Evolutionary conservation across 768 basidiomycete species (phyloP).

Genomic region (Lactifluus pinguis): DNA sequence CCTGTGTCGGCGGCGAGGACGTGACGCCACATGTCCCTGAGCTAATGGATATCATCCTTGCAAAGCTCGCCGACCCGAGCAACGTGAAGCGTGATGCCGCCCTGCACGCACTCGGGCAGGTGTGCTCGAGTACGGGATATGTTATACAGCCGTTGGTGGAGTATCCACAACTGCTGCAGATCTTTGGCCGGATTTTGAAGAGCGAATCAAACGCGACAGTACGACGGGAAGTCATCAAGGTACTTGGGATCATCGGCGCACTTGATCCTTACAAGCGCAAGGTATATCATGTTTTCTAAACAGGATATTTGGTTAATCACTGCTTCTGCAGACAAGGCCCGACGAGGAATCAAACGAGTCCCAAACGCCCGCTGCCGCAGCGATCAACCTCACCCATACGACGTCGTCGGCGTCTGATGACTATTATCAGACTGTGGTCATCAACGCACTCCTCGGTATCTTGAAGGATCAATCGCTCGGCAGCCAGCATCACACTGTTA

Average conservation of each 20-base stretch:
- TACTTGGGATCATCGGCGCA: slow-evolving; percentile 92
- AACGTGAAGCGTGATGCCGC: slow-evolving; percentile 89
- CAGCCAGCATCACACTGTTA: slow-evolving; percentile 84
- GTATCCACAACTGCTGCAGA: slow-evolving; percentile 80
- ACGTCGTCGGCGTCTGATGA: slow-evolving; percentile 72
- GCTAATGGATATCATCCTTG: slow-evolving; percentile 84
- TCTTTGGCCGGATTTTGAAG: slow-evolving; percentile 76
- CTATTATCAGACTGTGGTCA: slow-evolving; percentile 95
- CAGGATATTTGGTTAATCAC: background rate
- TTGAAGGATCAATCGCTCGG: slow-evolving; percentile 83
- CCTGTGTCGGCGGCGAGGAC: slow-evolving; percentile 90
- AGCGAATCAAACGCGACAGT: slow-evolving; percentile 66
- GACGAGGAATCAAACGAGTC: slow-evolving; percentile 50
- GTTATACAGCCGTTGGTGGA: slow-evolving; percentile 88
- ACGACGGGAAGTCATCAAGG: slow-evolving; percentile 85
- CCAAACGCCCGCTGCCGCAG: slow-evolving; percentile 47
- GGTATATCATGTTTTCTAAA: slow-evolving; percentile 35
- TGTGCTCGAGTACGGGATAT: slow-evolving; percentile 92
- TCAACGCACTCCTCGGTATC: slow-evolving; percentile 78
- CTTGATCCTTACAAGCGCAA: slow-evolving; percentile 93
- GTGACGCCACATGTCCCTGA: slow-evolving; percentile 73
- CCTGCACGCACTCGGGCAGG: slow-evolving; percentile 85
- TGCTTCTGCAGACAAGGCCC: slow-evolving; percentile 38
- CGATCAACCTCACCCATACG: slow-evolving; percentile 59
- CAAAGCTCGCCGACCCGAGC: slow-evolving; percentile 83